Evolutionary conservation across 2,329 filamentous ascomycete genomes (phyloP).

Genomic region (Aspergillus eucalypticola): DNA sequence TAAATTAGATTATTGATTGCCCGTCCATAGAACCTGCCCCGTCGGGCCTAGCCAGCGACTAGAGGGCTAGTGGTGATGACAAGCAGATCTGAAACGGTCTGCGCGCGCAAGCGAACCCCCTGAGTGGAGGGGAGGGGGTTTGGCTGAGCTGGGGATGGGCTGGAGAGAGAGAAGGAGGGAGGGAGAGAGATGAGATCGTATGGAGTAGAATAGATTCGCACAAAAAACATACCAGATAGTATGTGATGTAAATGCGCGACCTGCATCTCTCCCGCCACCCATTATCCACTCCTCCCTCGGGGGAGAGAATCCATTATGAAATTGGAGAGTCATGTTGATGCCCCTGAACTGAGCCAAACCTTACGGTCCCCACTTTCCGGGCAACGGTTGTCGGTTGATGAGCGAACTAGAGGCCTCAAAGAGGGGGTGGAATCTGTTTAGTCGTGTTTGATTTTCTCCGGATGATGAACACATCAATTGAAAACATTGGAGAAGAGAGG

Average conservation of each 20-base stretch:
- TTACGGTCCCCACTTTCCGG: conserved; percentile 7
- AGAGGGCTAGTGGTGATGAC: conserved; percentile 3
- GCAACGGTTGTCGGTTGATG: conserved; percentile 6
- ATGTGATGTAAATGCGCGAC: not conserved
- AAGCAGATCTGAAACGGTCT: conserved; percentile 11
- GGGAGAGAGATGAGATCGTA: not conserved
- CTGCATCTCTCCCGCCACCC: not conserved
- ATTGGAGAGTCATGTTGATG: not conserved
- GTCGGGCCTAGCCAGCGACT: conserved; percentile 3
- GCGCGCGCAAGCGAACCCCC: conserved; percentile 6
- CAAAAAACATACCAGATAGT: no score
- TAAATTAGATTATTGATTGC: conserved; percentile 6
- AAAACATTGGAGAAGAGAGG: not conserved
- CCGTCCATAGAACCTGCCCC: not conserved
- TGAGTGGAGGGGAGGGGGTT: conserved; percentile 1
- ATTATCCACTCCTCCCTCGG: not conserved
- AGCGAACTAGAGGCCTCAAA: not conserved
- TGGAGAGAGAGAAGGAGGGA: not conserved
- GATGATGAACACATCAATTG: not conserved
- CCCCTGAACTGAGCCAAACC: conserved; percentile 9
- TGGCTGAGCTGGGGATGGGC: conserved; percentile 1
- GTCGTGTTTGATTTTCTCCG: not conserved
- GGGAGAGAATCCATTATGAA: not conserved
- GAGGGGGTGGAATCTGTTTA: not conserved
- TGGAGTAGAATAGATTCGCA: not conserved